Base-by-base conservation (phyloP, 495 filamentous ascomycete genomes). In the Tetracladium setigerum region DNA sequence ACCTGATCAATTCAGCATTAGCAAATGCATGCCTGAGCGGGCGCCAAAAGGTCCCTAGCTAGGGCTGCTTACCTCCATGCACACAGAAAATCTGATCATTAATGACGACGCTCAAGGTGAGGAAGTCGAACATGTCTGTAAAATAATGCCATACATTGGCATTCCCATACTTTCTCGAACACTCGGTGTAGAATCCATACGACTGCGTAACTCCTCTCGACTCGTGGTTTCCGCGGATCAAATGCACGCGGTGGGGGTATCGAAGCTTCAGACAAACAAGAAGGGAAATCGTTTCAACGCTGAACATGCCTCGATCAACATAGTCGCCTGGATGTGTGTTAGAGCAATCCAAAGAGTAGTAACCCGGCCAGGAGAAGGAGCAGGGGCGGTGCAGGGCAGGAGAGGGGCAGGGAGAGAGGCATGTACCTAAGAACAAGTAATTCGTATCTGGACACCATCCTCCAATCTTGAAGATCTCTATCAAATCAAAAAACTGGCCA, bases 121-220 rank as follows among this genome's bases (percentile, higher is more conserved):
- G 76, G 61, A 91, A 98, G 68, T 98, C 92, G 67, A 98, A 98
- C 91, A 98, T 96, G 67, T 98, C 92, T 43, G 92, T 98, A 58
- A 98, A 98, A 65, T 96, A 91, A 62, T 97, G 94, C 92, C 92
- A 98, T 9, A 98, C 94, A 53, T 92, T 95, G 30, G 92, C 88
- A 65, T 92, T 95, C 49, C 90, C 91, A 65, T 98, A 98, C 64
- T 98, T 98, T 44, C 92, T 83, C 12, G 84, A 87, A 64, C 92
- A 98, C 62, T 98, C 92, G 3, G 92, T 98, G 59, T 98, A 98
- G 68, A 98, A 98, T 41, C 92, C 92, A 66, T 98, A 98, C 33
- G 90, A 96, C 65, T 98, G 92, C 7, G 92, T 98, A 17, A 98
- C 92, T 48, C 92, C 92, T 42, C 92, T 83, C 33, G 89, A 95